Evolutionary conservation across 306 rosid species (phyloP), one percentile per base, ranked within the genome.

Genomic region (Notholithocarpus densiflorus): DNA sequence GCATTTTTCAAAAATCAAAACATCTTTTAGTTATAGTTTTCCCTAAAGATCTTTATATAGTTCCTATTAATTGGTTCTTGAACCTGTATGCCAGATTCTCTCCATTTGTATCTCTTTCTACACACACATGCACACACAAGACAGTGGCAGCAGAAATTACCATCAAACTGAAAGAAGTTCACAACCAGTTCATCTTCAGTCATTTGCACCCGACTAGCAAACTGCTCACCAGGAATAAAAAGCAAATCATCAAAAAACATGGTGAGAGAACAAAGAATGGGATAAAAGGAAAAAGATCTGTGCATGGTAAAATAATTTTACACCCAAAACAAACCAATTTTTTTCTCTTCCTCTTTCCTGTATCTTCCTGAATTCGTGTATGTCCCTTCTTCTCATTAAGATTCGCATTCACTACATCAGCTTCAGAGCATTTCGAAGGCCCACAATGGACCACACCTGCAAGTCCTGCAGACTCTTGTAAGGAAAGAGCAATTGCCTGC

Each of bases 401-500:
- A 19, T 32, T 14, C 34, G 70, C 12, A 77, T 82, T 75, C 29
- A 11, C 75, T 70, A 56, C 74, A 71, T 80, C 76, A 75, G 73
- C 71, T 53, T 83, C 77, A 60, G 83, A 61, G 52, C 71, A 53
- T 66, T 24, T 17, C 23, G 72, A 65, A 82, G 32, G 56, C 68
- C 32, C 64, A 23, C 54, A 1, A 40, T 23, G 59, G 26, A 5
- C 75, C 75, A 74, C 79, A 48, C 76, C 75, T 2, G 91, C 75
- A 53, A 62, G 72, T 60, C 83, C 88, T 4, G 68, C 89, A 59
- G 88, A 68, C 54, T 55, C 89, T 84, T 80, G 89, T 26, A 95
- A 84, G 20, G 98, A 95, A 84, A 92, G 94, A 70, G 93, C 88
- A 73, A 95, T 91, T 52, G 98, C 98, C 98, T 95, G 84, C 62